phyloP scores from a whole-genome alignment of 495 filamentous ascomycete genomes.

The Annulohypoxylon moriforme region DNA sequence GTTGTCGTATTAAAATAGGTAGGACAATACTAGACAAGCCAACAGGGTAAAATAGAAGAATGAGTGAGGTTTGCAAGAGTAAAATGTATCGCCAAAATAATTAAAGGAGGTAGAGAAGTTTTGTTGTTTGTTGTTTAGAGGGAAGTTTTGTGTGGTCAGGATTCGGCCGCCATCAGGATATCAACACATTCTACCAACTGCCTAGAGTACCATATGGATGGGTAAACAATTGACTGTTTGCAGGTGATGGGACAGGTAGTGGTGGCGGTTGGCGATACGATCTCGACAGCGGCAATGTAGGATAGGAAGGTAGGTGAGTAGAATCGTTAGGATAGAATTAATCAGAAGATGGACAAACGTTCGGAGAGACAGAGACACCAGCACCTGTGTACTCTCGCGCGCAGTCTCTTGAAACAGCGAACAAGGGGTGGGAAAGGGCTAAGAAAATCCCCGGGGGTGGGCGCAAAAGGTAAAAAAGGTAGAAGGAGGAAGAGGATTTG shows the following conservation, averaged over 20 bases:
- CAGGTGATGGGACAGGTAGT: constrained; percentile 17
- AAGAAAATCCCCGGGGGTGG: constrained; percentile 27
- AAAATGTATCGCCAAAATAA: constrained; percentile 24
- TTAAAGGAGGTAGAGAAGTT: constrained; percentile 19
- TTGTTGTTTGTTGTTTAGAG: constrained; percentile 15
- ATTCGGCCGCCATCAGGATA: constrained; percentile 28
- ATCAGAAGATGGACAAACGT: constrained; percentile 34
- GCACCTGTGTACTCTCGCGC: constrained; percentile 38
- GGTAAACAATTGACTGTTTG: constrained; percentile 27
- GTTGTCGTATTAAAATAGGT: constrained; percentile 4
- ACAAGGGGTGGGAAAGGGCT: constrained; percentile 30
- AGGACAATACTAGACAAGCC: constrained; percentile 4
- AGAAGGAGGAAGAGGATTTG: constrained; percentile 38
- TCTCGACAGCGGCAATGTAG: constrained; percentile 30
- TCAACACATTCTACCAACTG: constrained; percentile 32
- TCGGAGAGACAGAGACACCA: constrained; percentile 46
- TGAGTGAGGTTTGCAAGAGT: constrained; percentile 24
- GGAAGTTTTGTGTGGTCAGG: constrained; percentile 7
- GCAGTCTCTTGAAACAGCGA: constrained; percentile 35
- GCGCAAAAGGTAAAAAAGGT: constrained; percentile 33
- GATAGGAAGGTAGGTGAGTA: constrained; percentile 38
- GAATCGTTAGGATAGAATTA: constrained; percentile 44
- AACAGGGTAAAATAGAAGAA: constrained; percentile 21
- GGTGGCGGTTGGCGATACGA: constrained; percentile 42
- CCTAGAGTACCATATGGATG: constrained; percentile 8